Evolutionary conservation across 495 filamentous ascomycete species (phyloP).

Genomic region (Neurospora sp.): DNA sequence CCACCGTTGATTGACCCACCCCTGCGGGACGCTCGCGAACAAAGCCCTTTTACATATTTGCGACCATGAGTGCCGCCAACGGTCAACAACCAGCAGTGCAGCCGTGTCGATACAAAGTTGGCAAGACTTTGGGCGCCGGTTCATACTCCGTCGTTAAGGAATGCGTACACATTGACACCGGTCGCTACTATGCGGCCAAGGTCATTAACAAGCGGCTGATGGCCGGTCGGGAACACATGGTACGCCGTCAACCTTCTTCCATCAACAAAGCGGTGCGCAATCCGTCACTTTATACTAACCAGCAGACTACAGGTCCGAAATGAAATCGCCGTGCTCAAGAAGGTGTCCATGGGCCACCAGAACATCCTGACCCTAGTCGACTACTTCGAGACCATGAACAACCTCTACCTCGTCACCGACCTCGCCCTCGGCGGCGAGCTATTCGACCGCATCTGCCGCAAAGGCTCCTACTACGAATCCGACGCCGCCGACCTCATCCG

Average conservation of each 20-base stretch:
- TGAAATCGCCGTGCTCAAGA: conserved; percentile 94
- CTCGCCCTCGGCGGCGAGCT: conserved; percentile 93
- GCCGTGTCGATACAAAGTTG: conserved; percentile 82
- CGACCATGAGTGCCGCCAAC: conserved; percentile 24
- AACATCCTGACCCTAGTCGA: conserved; percentile 97
- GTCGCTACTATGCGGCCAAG: conserved; percentile 96
- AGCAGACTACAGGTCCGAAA: conserved; percentile 64
- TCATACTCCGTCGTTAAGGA: conserved; percentile 99
- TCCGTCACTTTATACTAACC: background rate
- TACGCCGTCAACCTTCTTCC: conserved; percentile 26
- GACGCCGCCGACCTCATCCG: conserved; percentile 94
- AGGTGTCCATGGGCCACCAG: conserved; percentile 93
- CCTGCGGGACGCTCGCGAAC: background rate
- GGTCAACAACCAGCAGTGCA: conserved; percentile 36
- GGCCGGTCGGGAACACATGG: conserved; percentile 97
- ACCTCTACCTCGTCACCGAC: conserved; percentile 94
- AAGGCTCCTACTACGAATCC: conserved; percentile 95
- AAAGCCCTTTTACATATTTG: background rate
- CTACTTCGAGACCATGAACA: conserved; percentile 99
- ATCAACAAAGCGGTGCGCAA: background rate
- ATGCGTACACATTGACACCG: conserved; percentile 97
- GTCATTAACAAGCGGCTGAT: conserved; percentile 98
- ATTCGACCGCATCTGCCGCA: conserved; percentile 96
- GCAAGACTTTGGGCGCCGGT: conserved; percentile 91
- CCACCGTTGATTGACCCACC: background rate